Base-by-base conservation (phyloP, 371 early-diverging fungal species). In the Mortierella sp. region DNA sequence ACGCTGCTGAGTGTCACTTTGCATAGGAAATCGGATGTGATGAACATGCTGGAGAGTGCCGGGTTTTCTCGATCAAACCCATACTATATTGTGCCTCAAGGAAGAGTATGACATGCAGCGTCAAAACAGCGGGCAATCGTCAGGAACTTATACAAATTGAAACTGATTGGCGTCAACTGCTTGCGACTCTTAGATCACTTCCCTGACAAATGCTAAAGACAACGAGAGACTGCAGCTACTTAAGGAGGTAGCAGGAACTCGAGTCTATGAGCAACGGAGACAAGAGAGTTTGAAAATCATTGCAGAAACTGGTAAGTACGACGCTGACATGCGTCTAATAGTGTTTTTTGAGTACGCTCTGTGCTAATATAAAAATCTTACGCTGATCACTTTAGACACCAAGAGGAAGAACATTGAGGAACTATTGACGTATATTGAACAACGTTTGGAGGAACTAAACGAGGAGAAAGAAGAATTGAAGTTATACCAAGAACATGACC, bases 31-130 rank as follows among this genome's bases (percentile, higher is more conserved):
- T 65, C 89, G 30, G 99, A 99, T 67, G 93, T 99, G 14, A 86
- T 90, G 85, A 97, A 93, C 68, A 81, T 99, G 61, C 86, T 99
- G 21, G 99, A 99, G 80, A 94, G 92, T 80, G 97, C 99, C 21
- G 99, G 99, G 1, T 96, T 99, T 63, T 95, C 98, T n/a, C 84
- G 93, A 31, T 95, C 98, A 17, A 99, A 99, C 73, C 99, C 99
- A 12, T 99, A 99, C 81, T 99, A 98, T 70, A 97, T 99, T 80
- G 99, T 99, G 6, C 98, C 97, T n/a, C 99, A 99, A 86, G 99
- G 99, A 42, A 86, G 97, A 55, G 94, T 99, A 83, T 47, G 58
- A 3, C 44, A n/a, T 6, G n/a, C 6, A 26, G 0, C 27, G 19
- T 34, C 6, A 28, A 14, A 15, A 17, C 21, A 1, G 3, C 17